Evolutionary conservation across 1,139 yeast species (phyloP).

Genomic region (Barnettozyma hawaiiensis): DNA sequence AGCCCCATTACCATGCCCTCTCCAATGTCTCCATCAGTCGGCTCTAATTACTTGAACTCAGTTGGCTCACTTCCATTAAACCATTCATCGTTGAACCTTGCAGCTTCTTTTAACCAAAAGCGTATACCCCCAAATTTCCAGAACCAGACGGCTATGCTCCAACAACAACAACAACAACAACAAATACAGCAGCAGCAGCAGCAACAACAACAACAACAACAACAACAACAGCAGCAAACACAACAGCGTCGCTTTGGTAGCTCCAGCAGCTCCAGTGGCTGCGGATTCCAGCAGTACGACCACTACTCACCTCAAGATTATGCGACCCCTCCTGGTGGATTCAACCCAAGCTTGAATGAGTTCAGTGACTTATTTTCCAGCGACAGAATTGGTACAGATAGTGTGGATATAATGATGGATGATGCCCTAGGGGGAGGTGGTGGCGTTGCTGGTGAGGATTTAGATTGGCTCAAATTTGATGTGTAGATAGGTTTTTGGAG

Average conservation of each 20-base stretch:
- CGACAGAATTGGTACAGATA: constrained; percentile 15
- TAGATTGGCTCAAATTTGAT: constrained; percentile 28
- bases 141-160: constrained; percentile 5
- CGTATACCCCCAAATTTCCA: constrained; percentile 25
- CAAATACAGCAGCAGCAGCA: constrained; percentile 1
- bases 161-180: constrained; percentile 3
- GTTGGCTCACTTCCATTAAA: constrained; percentile 14
- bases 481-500: constrained; percentile 16
- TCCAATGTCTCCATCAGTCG: constrained; percentile 21
- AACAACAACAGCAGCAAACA: constrained; percentile 1
- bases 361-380: constrained; percentile 10
- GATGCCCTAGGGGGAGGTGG: constrained; percentile 12
- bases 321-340: background rate
- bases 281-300: background rate
- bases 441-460: constrained; percentile 16
- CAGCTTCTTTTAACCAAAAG: constrained; percentile 25
- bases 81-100: constrained; percentile 22
- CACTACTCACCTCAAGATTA: constrained; percentile 2
- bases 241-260: constrained; percentile 1
- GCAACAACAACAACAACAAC: no score
- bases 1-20: constrained; percentile 24
- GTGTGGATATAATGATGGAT: constrained; percentile 16
- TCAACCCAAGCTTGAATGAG: constrained; percentile 1
- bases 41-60: constrained; percentile 7
- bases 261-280: background rate